Percentiles rank a stretch among this genome's conserved stretches.
Evolutionary conservation across 2,329 filamentous ascomycete species (phyloP).

Genomic region (Colletotrichum magnum): DNA sequence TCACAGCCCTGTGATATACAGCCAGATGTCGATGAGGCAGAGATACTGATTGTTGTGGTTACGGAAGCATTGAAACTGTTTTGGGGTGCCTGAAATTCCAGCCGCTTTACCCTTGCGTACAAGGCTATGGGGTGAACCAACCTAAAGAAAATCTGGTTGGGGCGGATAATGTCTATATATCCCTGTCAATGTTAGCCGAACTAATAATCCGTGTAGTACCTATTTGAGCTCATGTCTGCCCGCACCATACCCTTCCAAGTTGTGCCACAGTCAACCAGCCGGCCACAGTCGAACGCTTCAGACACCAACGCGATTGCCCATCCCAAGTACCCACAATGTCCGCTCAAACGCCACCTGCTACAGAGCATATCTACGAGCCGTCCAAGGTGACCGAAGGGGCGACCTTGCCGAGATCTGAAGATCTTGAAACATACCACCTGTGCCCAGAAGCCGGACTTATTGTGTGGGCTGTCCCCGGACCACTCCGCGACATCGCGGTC

Average conservation of each 20-base stretch:
- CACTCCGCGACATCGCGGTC: slow-evolving; percentile 21
- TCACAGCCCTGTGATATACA: too few species aligned
- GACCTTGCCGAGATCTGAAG: slow-evolving; percentile 23
- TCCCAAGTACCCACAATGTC: slow-evolving; percentile 22
- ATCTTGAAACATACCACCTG: slow-evolving; percentile 24
- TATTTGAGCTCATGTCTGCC: too few species aligned
- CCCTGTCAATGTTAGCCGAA: too few species aligned
- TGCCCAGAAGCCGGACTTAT: slow-evolving; percentile 25
- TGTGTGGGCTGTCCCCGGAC: slow-evolving; percentile 23
- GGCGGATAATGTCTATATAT: too few species aligned
- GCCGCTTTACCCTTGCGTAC: slow-evolving; percentile 20
- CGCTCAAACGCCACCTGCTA: slow-evolving; percentile 22
- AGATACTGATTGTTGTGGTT: slow-evolving; percentile 25
- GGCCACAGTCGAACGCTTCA: slow-evolving; percentile 19
- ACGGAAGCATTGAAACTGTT: slow-evolving; percentile 24
- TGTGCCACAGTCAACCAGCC: neutral
- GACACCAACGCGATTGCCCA: slow-evolving; percentile 22
- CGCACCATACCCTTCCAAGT: too few species aligned
- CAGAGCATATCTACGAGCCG: slow-evolving; percentile 24
- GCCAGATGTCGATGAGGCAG: slow-evolving; percentile 16
- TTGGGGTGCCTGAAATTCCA: slow-evolving; percentile 25
- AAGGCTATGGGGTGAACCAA: too few species aligned
- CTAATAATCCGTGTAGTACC: too few species aligned
- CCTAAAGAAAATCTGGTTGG: too few species aligned
- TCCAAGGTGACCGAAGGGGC: slow-evolving; percentile 20